These are phyloP conservation scores for Cercospora sojina DNA, from an alignment of 2,329 filamentous ascomycete species.

Conservation along the genomic window DNA sequence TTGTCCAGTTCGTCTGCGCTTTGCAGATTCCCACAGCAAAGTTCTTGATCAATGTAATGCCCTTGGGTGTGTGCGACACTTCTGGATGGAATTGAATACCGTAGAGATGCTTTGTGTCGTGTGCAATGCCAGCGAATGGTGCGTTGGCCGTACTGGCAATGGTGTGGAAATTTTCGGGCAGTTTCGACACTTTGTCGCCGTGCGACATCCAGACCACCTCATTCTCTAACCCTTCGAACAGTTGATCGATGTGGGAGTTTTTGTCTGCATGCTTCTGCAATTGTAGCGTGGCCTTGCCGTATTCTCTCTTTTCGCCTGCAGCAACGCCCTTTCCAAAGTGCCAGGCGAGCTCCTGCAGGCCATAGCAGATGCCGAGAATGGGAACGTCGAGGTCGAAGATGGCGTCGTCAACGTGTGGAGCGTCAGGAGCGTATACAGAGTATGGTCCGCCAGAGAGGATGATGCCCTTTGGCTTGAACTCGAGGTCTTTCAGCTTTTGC, in stretches of 20 bases:
- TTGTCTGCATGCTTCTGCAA: slow-evolving; percentile 57
- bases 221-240: slow-evolving; percentile 75
- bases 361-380: slow-evolving; percentile 63
- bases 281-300: slow-evolving; percentile 67
- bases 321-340: slow-evolving; percentile 65
- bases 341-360: slow-evolving; percentile 72
- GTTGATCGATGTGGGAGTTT: slow-evolving; percentile 65
- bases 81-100: slow-evolving; percentile 91
- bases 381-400: slow-evolving; percentile 72
- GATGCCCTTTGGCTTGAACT: slow-evolving; percentile 79
- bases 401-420: slow-evolving; percentile 77
- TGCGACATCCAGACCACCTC: slow-evolving; percentile 83
- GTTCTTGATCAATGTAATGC: slow-evolving; percentile 72
- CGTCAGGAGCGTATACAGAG: slow-evolving; percentile 77
- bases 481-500: slow-evolving; percentile 72
- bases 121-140: slow-evolving; percentile 76
- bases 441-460: slow-evolving; percentile 71
- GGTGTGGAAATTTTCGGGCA: slow-evolving; percentile 71
- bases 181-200: slow-evolving; percentile 74
- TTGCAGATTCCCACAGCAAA: slow-evolving; percentile 82
- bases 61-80: slow-evolving; percentile 69
- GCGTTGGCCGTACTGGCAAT: slow-evolving; percentile 76
- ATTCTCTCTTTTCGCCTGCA: slow-evolving; percentile 67
- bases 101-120: slow-evolving; percentile 68
- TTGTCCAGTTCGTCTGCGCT: slow-evolving; percentile 75